These are phyloP conservation scores for Phytopythium boreale DNA, from an alignment of 352 stramenopile species.

Conservation along the genomic window DNA sequence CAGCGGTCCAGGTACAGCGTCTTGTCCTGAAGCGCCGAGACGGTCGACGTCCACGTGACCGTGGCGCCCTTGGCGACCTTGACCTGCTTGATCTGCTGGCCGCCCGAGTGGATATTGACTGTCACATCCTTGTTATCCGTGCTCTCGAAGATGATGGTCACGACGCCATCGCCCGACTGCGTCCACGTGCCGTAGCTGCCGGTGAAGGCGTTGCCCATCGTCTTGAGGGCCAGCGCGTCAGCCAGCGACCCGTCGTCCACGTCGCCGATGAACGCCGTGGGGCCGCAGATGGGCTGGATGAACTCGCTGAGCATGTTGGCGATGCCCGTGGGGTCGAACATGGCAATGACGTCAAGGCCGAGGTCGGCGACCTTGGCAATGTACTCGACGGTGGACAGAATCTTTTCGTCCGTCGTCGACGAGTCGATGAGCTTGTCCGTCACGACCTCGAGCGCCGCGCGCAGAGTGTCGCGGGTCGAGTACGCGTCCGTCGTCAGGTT, in stretches of 20 bases:
- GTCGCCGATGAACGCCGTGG: slow-evolving; percentile 48
- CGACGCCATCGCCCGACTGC: slow-evolving; percentile 33
- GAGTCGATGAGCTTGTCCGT: slow-evolving; percentile 51
- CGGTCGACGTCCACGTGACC: slow-evolving; percentile 33
- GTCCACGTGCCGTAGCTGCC: slow-evolving; percentile 38
- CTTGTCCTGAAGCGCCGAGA: slow-evolving; percentile 38
- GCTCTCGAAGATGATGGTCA: slow-evolving; percentile 42
- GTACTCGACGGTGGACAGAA: slow-evolving; percentile 33
- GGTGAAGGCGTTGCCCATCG: slow-evolving; percentile 43
- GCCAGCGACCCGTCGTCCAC: slow-evolving; percentile 48
- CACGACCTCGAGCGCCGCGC: slow-evolving; percentile 51
- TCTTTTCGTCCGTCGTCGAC: slow-evolving; percentile 22
- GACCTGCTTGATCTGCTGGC: slow-evolving; percentile 33
- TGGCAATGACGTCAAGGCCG: slow-evolving; percentile 30
- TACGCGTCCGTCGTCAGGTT: slow-evolving; percentile 32
- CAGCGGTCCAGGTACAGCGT: slow-evolving; percentile 72
- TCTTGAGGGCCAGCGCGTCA: slow-evolving; percentile 38
- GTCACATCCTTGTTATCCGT: slow-evolving; percentile 37
- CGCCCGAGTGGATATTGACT: slow-evolving; percentile 41
- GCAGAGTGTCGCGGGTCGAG: slow-evolving; percentile 40
- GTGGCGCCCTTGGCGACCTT: slow-evolving; percentile 29
- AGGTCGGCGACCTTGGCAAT: slow-evolving; percentile 38
- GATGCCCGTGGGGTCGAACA: slow-evolving; percentile 50
- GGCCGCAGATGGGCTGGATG: slow-evolving; percentile 59
- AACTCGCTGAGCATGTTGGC: slow-evolving; percentile 42